Evolutionary conservation across 176 grass and related monocot species (phyloP), one percentile per base, ranked within the genome.

Genomic region (Hyparrhenia diplandra): DNA sequence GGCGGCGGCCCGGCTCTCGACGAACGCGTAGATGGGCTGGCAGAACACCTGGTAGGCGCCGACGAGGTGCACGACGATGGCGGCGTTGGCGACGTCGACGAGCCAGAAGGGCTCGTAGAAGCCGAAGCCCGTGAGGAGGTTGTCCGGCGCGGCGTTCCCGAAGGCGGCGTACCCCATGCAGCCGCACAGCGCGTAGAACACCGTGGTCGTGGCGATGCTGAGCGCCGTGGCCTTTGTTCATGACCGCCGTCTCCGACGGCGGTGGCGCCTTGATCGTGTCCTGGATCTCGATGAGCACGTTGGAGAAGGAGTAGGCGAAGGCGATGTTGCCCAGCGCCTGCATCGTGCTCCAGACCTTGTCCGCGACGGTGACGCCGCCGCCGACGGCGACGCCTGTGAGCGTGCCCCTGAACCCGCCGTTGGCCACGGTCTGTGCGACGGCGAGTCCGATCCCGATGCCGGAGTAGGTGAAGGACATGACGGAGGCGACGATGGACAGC

Each of bases 71-170:
- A 89, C 75, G 83, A 89, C 90, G 73, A 93, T 89, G 68, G 90
- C 90, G 45, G 80, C 90, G 74, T 92, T 92, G 62, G 90, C 87
- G 72, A 92, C 86, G 90, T 89, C 64, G 84, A 92, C 86, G 32
- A 92, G 87, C 90, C 90, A 93, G 82, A 54, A 93, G 29, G 90
- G 90, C 84, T 87, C 86, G 84, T 93, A 89, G 87, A 93, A 89
- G 66, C 90, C 90, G 55, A 93, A 93, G 28, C 90, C 90, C 5
- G 90, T 89, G 66, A 93, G 87, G 55, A 93, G 87, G 88, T 93
- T 89, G 75, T 87, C 65, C 18, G 90, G 87, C 34, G 87, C 84
- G 0, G 79, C 57, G 82, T 93, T 85, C 41, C 90, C 90, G 55
- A 93, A 89, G n/a, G 90, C 90, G 1, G 90, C 87, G 46, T 93